Base-by-base conservation (phyloP, 2,329 filamentous ascomycete genomes). In the Talaromyces amestolkiae region DNA sequence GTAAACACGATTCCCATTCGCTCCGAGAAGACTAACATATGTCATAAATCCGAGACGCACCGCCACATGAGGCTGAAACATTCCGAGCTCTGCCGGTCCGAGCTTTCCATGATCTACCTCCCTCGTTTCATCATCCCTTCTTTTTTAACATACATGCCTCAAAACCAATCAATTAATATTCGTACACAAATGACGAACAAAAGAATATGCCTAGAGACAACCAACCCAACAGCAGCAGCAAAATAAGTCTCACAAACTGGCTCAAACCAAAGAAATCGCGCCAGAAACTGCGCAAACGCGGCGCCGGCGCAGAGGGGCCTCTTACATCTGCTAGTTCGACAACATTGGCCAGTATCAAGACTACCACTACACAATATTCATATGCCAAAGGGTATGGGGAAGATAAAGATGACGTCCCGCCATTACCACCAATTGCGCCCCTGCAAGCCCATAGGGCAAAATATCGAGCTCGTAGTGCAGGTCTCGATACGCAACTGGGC, bases 401-500 rank as follows among this genome's bases (percentile, higher is more conserved):
- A 2, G 45, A 58, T 5, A 13, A 63, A 5, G 43, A 49, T n/a
- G 56, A 61, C 3, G 60, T 63, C 11, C 64, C 65, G 8, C 56
- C 65, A 1, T 22, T 66, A 33, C 64, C 65, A 2, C 13, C 72
- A 15, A 45, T 78, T 6, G 72, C 77, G 3, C 76, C 76, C 6
- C 70, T 78, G 41, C 69, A 77, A 45, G 71, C 71, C 19, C 77
- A 78, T 65, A 72, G 74, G 39, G 62, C 70, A 35, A 77, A 77
- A 65, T 78, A 78, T 68, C 68, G 65, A 60, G 68, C 71, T 11
- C 39, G 68, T 1, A 71, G 75, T 56, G 66, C 71, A 5, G 67
- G 72, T 27, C 60, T 76, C 6, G 76, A 78, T 53, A 71, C 72
- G 4, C 76, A 78, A 65, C 67, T 76, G n/a, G 77, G 77, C 17